Conservation (phyloP, 495 filamentous ascomycete genomes). For the Echria macrotheca region DNA sequence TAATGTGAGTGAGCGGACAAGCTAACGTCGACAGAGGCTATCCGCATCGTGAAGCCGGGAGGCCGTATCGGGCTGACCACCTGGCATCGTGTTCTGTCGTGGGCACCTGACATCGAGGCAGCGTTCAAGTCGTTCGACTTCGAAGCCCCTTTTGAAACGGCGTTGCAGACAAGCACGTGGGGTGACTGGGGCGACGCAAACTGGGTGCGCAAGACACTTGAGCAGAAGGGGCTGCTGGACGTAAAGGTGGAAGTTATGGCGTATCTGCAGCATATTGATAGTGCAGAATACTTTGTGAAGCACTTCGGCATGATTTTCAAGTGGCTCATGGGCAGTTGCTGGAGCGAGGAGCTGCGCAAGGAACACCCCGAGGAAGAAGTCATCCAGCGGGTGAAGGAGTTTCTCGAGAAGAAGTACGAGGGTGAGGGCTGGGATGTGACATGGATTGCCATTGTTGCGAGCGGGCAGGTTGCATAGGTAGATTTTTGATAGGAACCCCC, state of each 20-base stretch:
- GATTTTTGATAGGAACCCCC: not conserved
- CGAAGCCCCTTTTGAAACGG: conserved; percentile 27
- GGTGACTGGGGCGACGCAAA: conserved; percentile 32
- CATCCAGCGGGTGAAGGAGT: conserved; percentile 24
- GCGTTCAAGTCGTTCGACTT: conserved; percentile 35
- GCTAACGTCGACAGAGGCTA: conserved; percentile 26
- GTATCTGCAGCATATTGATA: conserved; percentile 23
- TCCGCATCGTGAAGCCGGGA: conserved; percentile 35
- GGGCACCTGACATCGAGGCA: conserved; percentile 25
- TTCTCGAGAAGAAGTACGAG: conserved; percentile 32
- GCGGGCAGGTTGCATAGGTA: conserved; percentile 23
- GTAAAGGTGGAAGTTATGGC: conserved; percentile 29
- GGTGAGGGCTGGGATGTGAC: conserved; percentile 32
- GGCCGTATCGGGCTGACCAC: conserved; percentile 36
- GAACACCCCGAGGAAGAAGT: conserved; percentile 30
- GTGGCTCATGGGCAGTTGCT: conserved; percentile 29
- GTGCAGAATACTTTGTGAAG: conserved; percentile 25
- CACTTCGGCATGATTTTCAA: conserved; percentile 33
- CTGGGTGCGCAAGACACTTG: conserved; percentile 30
- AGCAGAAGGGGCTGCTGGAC: conserved; percentile 25
- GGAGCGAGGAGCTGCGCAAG: conserved; percentile 35
- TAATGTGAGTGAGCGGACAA: not conserved
- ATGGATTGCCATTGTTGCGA: conserved; percentile 31
- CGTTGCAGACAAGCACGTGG: conserved; percentile 29
- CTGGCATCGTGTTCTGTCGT: conserved; percentile 28